These are phyloP conservation scores for Penicillium bialowiezense DNA, from an alignment of 495 filamentous ascomycete species.

Conservation along the genomic window DNA sequence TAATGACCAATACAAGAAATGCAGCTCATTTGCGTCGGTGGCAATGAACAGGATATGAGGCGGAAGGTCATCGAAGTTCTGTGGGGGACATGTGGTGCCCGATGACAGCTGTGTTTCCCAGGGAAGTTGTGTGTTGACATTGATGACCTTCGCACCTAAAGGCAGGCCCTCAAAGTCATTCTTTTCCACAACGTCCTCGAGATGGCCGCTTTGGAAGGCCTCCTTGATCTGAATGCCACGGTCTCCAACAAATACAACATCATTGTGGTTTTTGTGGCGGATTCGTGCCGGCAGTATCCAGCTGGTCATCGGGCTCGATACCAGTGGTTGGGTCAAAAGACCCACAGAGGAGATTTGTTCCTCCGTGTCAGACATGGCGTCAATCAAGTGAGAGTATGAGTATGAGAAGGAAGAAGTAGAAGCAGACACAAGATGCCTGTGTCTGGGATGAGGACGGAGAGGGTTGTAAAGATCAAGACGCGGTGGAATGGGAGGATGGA, in stretches of 20 bases:
- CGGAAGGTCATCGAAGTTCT: conserved; percentile 44
- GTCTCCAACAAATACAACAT: conserved; percentile 88
- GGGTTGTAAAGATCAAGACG: no score
- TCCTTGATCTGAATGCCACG: conserved; percentile 61
- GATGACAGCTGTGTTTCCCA: conserved; percentile 30
- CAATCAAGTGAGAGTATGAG: background rate
- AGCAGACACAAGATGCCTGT: background rate
- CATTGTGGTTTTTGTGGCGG: conserved; percentile 64
- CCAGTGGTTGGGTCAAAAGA: conserved; percentile 71
- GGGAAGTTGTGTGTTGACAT: conserved; percentile 28
- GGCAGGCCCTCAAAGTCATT: conserved; percentile 68
- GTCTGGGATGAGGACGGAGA: no score
- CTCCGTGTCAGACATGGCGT: background rate
- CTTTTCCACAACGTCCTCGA: conserved; percentile 70
- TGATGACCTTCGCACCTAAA: conserved; percentile 44
- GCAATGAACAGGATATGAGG: conserved; percentile 75
- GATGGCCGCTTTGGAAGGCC: conserved; percentile 55
- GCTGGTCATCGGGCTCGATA: conserved; percentile 72
- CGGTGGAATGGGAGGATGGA: no score
- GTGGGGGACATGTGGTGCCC: background rate
- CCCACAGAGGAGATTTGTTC: conserved; percentile 36
- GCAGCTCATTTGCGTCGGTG: conserved; percentile 63
- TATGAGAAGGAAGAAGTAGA: background rate
- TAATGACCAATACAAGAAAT: conserved; percentile 61
- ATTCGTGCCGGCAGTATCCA: conserved; percentile 79